Evolutionary conservation across 1,139 yeast species (phyloP), one percentile per base, ranked within the genome.

Genomic region (Geotrichum siamense): DNA sequence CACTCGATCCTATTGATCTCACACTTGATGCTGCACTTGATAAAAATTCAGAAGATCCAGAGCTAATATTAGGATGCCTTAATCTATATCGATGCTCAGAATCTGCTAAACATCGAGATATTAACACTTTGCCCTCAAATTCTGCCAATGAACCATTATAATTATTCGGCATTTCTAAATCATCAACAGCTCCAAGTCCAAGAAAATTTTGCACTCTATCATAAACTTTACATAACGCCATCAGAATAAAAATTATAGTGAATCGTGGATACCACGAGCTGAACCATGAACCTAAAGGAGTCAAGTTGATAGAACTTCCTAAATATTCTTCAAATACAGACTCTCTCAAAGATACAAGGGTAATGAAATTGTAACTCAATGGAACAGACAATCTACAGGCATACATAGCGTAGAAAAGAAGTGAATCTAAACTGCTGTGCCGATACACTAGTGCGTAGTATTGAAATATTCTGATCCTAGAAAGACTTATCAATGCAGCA

Each of bases 361-460:
- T 82, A 46, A 84, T 62, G 58, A 82, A 85, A 60, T 85, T 85
- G 64, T 82, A 85, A 29, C 85, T 78, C 52, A 85, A 69, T 3
- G 95, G 95, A n/a, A 85, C 79, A 1, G 94, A 82, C 58, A 85
- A 68, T 52, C 95, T 76, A 44, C 91, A 83, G 28, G 84, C 79
- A 56, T 85, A 85, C 56, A 84, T 82, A 21, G 89, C 79, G 60
- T 82, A 85, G 60, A 85, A 85, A 38, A 85, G 71, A 27, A 82
- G 72, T 25, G 86, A 78, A 1, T 82, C 81, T 0, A 84, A 82
- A 56, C 82, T 91, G 0, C 89, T 79, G 45, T 79, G 74, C 44
- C 65, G 63, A 45, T 70, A 69, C 26, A 83, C 89, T 51, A 85
- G 69, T 50, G 83, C 89, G 58, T 84, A 85, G 62, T 80, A 71